Base-by-base conservation (phyloP, 2,329 filamentous ascomycete species). In the Albifimbria verrucaria region DNA sequence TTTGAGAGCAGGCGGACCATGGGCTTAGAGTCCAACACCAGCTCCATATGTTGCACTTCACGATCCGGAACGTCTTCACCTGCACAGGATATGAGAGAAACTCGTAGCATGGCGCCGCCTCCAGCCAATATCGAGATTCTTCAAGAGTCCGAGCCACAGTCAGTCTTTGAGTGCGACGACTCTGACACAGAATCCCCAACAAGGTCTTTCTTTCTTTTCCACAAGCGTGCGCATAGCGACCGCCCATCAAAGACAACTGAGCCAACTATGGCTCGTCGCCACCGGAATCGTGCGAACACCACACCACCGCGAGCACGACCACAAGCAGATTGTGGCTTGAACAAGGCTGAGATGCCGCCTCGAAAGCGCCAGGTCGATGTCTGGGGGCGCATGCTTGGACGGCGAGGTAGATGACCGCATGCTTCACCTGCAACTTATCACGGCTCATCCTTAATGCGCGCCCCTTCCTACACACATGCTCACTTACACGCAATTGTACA, bases 121-220 rank as follows among this genome's bases (percentile, higher is more conserved):
- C 46, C n/a, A 7, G 22, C 42, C n/a, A n/a, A 44, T 20, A 20
- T 23, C n/a, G 5, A 11, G 42, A 21, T 20, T 61, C 55, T n/a
- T 22, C 62, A 63, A 39, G 59, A 61, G 48, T 57, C 61, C 10
- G 63, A 72, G 41, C 61, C 61, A 12, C 57, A 59, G n/a, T 80
- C 77, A 2, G 72, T 80, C 22, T 81, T 81, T 55, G 78, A 80
- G 43, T 59, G 70, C 15, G 77, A 80, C 59, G 77, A 80, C 53
- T 65, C 64, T 15, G 75, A 77, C 59, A 64, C 49, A 58, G 59
- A n/a, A 22, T 52, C 52, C 26, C 56, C 52, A 3, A 54, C 57
- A n/a, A 67, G 70, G 4, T 67, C 76, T 18, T 75, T 78, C 50
- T 76, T 76, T 45, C 72, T 74, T 18, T 72, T 80, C 53, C 71